Evolutionary conservation across 2,329 filamentous ascomycete genomes (phyloP).

Genomic region (Cladosporium sp.): DNA sequence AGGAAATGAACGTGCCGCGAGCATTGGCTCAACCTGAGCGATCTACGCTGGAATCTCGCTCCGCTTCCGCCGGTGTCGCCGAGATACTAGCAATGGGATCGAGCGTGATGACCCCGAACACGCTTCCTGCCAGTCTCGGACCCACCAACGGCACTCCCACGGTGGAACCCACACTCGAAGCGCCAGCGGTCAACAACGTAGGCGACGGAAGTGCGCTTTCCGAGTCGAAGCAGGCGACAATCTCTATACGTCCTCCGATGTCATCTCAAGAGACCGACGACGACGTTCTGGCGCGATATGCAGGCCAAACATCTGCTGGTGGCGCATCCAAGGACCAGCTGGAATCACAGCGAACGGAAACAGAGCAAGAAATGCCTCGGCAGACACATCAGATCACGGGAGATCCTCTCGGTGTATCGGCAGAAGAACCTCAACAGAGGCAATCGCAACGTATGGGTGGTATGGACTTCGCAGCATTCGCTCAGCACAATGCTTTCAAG

Average conservation of each 20-base stretch:
- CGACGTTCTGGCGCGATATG: conserved; percentile 11
- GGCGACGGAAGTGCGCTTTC: neutral
- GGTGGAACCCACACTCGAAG: neutral
- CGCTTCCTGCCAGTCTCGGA: conserved; percentile 3
- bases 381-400: conserved; percentile 37
- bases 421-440: neutral
- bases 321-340: neutral
- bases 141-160: neutral
- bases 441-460: conserved; percentile 1
- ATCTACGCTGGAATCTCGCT: conserved; percentile 8
- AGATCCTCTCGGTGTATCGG: conserved; percentile 28
- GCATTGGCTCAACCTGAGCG: conserved; percentile 13
- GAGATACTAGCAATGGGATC: neutral
- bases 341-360: neutral
- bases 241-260: conserved; percentile 3
- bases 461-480: conserved; percentile 19
- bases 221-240: neutral
- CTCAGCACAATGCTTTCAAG: conserved; percentile 17
- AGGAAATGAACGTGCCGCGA: conserved; percentile 79
- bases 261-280: conserved; percentile 12
- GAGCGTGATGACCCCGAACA: neutral
- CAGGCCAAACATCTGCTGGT: conserved; percentile 1
- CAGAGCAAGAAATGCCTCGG: neutral
- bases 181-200: neutral
- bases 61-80: neutral